Percentiles rank a stretch among this genome's conserved stretches.
phyloP scores from a whole-genome alignment of 305 asterid genomes.

The Solanum hybrid region DNA sequence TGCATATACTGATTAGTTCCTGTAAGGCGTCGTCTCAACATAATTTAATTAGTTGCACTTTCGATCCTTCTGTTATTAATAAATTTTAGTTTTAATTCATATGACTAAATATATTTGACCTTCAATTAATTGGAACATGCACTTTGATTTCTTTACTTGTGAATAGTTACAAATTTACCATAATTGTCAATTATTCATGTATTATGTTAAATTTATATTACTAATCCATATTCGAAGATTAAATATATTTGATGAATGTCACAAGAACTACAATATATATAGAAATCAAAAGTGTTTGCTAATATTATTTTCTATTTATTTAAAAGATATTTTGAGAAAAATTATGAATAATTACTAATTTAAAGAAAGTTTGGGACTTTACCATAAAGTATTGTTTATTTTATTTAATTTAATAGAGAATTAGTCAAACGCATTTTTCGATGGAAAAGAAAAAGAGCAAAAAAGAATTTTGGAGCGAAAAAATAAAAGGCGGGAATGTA shows the following conservation, averaged over 20 bases:
- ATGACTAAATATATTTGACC: not conserved
- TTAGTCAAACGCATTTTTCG: not conserved
- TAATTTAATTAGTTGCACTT: not conserved
- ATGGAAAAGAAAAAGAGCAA: not conserved
- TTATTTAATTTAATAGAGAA: not conserved
- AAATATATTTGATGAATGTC: not conserved
- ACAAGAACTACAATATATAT: not conserved
- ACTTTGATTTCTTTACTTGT: not conserved
- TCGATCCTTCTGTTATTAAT: not conserved
- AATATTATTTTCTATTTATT: not conserved
- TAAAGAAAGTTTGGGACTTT: not conserved
- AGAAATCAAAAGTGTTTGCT: not conserved
- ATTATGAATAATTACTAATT: not conserved
- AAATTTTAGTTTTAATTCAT: no score
- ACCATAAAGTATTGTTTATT: not conserved
- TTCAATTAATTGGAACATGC: not conserved
- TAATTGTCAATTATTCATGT: not conserved
- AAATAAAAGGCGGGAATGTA: not conserved
- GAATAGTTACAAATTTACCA: not conserved
- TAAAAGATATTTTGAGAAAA: not conserved
- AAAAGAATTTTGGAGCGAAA: not conserved
- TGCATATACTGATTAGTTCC: not conserved
- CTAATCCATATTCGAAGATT: not conserved
- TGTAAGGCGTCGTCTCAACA: not conserved
- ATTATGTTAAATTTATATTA: not conserved